Evolutionary conservation across 192 early-diverging fungal genomes (phyloP).

Genomic region (Powellomyces hirtus): DNA sequence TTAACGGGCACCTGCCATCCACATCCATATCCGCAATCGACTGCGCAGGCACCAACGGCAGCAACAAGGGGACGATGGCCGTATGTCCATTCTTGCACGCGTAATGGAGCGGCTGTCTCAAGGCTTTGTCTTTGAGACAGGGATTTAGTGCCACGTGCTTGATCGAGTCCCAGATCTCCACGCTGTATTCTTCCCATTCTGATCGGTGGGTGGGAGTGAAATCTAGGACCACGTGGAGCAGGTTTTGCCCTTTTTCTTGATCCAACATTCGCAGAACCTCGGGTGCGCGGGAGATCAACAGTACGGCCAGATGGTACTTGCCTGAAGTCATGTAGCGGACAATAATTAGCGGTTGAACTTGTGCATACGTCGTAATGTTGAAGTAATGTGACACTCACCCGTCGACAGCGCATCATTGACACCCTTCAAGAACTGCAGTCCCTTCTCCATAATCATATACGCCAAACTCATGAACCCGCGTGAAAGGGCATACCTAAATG

Average conservation of each 20-base stretch:
- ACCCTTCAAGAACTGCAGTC: slow-evolving; percentile 30
- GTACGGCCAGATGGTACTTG: slow-evolving; percentile 49
- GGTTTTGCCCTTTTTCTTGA: slow-evolving; percentile 15
- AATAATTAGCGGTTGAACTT: background rate
- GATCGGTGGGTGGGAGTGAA: slow-evolving; percentile 34
- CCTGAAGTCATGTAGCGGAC: slow-evolving; percentile 24
- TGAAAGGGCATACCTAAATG: slow-evolving; percentile 37
- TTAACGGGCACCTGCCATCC: slow-evolving; percentile 34
- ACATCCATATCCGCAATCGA: slow-evolving; percentile 25
- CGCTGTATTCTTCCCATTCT: slow-evolving; percentile 45
- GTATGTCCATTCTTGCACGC: slow-evolving; percentile 43
- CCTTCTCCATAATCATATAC: slow-evolving; percentile 50
- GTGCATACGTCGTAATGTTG: no score
- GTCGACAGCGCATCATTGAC: slow-evolving; percentile 36
- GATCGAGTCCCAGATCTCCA: slow-evolving; percentile 33
- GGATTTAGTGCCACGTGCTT: slow-evolving; percentile 5
- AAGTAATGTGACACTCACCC: no score
- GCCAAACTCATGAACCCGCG: slow-evolving; percentile 46
- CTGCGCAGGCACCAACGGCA: background rate
- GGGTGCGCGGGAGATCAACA: slow-evolving; percentile 30
- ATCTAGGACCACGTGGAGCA: slow-evolving; percentile 43
- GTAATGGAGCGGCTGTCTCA: slow-evolving; percentile 47
- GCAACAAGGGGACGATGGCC: slow-evolving; percentile 23
- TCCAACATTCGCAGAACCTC: background rate
- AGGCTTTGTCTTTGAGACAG: slow-evolving; percentile 21